Percentiles rank a stretch among this genome's conserved stretches.
Evolutionary conservation across 371 early-diverging fungal species (phyloP).

Genomic region (Saksenaea vasiformis): DNA sequence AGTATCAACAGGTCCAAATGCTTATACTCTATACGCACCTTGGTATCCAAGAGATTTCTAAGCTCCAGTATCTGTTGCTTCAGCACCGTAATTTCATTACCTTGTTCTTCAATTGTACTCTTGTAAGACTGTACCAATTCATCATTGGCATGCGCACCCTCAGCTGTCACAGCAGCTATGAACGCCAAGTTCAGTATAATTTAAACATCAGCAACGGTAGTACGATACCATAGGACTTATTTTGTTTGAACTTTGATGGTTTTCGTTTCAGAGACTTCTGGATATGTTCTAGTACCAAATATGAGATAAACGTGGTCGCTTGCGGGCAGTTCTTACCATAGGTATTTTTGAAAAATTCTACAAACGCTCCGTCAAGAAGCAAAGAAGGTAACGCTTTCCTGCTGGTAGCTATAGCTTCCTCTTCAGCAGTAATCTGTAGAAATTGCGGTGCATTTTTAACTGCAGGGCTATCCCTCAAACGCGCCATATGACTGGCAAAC

Average conservation of each 20-base stretch:
- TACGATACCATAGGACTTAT: slow-evolving; percentile 5
- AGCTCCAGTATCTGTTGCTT: slow-evolving; percentile 27
- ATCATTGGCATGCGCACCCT: slow-evolving; percentile 22
- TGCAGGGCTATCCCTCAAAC: slow-evolving; percentile 81
- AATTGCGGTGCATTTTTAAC: slow-evolving; percentile 74
- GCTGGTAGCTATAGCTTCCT: slow-evolving; percentile 43
- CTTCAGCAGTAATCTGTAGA: slow-evolving; percentile 56
- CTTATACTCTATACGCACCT: slow-evolving; percentile 20
- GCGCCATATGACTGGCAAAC: slow-evolving; percentile 76
- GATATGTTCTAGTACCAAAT: slow-evolving; percentile 27
- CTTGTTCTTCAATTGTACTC: slow-evolving; percentile 48
- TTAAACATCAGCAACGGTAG: background rate
- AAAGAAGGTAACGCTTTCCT: slow-evolving; percentile 56
- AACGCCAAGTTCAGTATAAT: background rate
- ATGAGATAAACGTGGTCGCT: background rate
- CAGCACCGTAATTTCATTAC: slow-evolving; percentile 26
- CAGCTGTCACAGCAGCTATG: slow-evolving; percentile 21
- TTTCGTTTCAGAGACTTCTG: slow-evolving; percentile 44
- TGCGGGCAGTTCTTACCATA: slow-evolving; percentile 54
- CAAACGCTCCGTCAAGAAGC: slow-evolving; percentile 80
- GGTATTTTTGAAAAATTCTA: slow-evolving; percentile 78
- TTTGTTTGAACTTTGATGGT: slow-evolving; percentile 30
- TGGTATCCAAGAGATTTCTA: slow-evolving; percentile 17
- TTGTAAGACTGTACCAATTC: slow-evolving; percentile 48
- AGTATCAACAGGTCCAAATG: background rate